Conservation (phyloP, 2,329 filamentous ascomycete species). For the Ophiostoma himal-ulmi region DNA sequence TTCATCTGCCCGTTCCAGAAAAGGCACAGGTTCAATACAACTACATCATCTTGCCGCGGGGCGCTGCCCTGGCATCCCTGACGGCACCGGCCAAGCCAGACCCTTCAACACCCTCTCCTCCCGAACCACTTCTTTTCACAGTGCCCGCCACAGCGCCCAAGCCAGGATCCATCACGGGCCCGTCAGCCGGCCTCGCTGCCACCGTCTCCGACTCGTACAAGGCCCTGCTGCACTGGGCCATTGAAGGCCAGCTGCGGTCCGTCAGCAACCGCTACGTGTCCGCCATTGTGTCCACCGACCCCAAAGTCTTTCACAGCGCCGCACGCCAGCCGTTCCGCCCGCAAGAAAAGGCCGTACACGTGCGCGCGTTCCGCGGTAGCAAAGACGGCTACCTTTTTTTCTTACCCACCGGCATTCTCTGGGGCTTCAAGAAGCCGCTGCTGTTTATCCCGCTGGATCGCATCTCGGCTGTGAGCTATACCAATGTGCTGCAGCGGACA, state of each 20-base stretch:
- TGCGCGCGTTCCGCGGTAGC: constrained; percentile 60
- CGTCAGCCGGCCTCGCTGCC: constrained; percentile 44
- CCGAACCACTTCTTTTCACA: constrained; percentile 60
- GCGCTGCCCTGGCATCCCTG: constrained; percentile 42
- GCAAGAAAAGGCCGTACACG: constrained; percentile 58
- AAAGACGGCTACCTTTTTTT: constrained; percentile 67
- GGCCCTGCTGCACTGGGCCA: constrained; percentile 56
- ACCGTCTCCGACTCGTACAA: constrained; percentile 55
- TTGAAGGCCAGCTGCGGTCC: constrained; percentile 47
- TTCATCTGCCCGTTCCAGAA: constrained; percentile 59
- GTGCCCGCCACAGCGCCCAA: constrained; percentile 56
- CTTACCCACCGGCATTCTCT: constrained; percentile 59
- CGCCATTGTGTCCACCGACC: constrained; percentile 47
- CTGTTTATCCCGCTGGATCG: constrained; percentile 57
- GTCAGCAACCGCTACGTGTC: constrained; percentile 41
- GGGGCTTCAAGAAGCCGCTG: constrained; percentile 65
- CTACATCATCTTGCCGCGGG: constrained; percentile 56
- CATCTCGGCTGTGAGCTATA: constrained; percentile 60
- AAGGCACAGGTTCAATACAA: constrained; percentile 61
- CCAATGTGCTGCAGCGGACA: constrained; percentile 60
- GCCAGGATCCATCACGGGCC: constrained; percentile 50
- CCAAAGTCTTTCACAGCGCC: constrained; percentile 52
- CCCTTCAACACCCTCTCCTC: constrained; percentile 10
- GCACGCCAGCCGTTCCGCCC: constrained; percentile 54
- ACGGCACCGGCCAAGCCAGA: constrained; percentile 36